Conservation (phyloP, 345 rosid genomes). For the Moringa oleifera region DNA sequence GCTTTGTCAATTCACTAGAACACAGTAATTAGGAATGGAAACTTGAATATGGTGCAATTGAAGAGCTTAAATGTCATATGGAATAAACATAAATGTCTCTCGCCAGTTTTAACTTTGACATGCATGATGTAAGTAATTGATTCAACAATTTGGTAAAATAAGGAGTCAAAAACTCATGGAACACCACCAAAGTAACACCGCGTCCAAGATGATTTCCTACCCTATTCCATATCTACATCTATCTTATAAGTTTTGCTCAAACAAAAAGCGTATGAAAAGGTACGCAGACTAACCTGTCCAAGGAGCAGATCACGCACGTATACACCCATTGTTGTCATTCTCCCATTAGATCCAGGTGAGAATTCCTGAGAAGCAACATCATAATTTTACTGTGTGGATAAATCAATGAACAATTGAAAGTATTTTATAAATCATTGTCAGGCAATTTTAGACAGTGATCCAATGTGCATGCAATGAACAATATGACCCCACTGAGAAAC, state of each 20-base stretch:
- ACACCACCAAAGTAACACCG: not conserved
- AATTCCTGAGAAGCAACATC: slow-evolving; percentile 61
- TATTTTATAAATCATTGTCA: not conserved
- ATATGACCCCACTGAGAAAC: not conserved
- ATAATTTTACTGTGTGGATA: not conserved
- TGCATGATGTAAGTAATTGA: not conserved
- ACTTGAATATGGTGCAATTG: too few species aligned
- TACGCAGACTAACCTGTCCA: slow-evolving; percentile 67
- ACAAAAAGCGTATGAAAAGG: slow-evolving; percentile 2
- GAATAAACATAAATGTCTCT: not conserved
- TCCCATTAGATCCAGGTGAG: slow-evolving; percentile 81
- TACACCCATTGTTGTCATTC: slow-evolving; percentile 83
- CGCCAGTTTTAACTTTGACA: not conserved
- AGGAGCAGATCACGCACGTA: slow-evolving; percentile 95
- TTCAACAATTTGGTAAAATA: not conserved
- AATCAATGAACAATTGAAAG: slow-evolving; percentile 5
- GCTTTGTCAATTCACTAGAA: too few species aligned
- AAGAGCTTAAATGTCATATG: too few species aligned
- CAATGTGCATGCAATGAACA: not conserved
- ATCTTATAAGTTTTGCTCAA: slow-evolving; percentile 2
- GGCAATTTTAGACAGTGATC: not conserved
- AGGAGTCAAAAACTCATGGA: not conserved
- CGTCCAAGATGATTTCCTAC: not conserved
- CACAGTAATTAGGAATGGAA: too few species aligned
- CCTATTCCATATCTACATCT: not conserved